Evolutionary conservation across 2,329 filamentous ascomycete genomes (phyloP).

Genomic region (Aureobasidium sp.): DNA sequence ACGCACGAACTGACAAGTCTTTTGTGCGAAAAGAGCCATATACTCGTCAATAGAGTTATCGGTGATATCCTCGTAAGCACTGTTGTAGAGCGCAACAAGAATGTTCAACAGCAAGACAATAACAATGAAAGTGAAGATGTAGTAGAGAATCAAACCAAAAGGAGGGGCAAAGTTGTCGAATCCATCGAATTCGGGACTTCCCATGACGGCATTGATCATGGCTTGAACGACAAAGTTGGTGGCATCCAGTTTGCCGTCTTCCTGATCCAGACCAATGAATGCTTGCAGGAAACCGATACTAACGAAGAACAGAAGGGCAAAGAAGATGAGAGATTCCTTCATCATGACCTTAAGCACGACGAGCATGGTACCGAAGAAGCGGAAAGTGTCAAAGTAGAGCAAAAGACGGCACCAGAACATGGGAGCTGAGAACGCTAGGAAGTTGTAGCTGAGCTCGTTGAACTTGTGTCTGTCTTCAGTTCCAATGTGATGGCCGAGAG

Average conservation of each 20-base stretch:
- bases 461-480: conserved; percentile 51
- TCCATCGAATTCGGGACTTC: conserved; percentile 78
- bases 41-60: conserved; percentile 92
- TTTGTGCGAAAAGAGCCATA: conserved; percentile 84
- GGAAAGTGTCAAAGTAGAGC: conserved; percentile 85
- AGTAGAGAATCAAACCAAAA: conserved; percentile 92
- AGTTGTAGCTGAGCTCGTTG: conserved; percentile 85
- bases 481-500: conserved; percentile 54
- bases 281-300: conserved; percentile 84
- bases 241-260: conserved; percentile 58
- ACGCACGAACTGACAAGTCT: conserved; percentile 93
- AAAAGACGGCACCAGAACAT: conserved; percentile 96
- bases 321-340: conserved; percentile 80
- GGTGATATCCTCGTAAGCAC: conserved; percentile 90
- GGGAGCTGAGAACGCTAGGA: conserved; percentile 84
- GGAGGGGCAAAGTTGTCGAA: conserved; percentile 90
- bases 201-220: conserved; percentile 87
- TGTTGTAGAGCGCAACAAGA: conserved; percentile 94
- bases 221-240: conserved; percentile 67
- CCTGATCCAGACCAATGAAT: conserved; percentile 84
- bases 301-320: conserved; percentile 78
- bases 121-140: conserved; percentile 94
- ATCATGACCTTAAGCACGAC: conserved; percentile 77
- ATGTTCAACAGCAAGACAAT: conserved; percentile 94
- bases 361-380: conserved; percentile 97